A percentile compares a stretch with the other conserved stretches of the same genome.
Conservation (phyloP, 768 basidiomycete genomes). For the Lactarius pseudohatsudake region DNA sequence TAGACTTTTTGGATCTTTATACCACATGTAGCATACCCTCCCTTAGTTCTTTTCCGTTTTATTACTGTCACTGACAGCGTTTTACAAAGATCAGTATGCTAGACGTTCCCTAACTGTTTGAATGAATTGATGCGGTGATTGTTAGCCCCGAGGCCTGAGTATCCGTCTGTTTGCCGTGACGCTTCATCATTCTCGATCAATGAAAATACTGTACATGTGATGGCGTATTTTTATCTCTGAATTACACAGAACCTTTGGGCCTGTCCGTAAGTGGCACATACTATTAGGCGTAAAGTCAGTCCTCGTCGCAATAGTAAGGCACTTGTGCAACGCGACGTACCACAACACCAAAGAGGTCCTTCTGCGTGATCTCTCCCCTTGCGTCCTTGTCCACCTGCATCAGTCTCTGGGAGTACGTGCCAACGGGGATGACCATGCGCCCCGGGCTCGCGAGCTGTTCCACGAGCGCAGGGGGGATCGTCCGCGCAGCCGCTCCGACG, state of each 20-base stretch:
- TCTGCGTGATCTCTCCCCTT: slow-evolving; percentile 62
- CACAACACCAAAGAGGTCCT: slow-evolving; percentile 74
- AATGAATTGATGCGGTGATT: background rate
- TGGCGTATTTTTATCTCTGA: background rate
- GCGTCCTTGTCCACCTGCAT: slow-evolving; percentile 78
- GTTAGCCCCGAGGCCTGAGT: background rate
- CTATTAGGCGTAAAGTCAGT: slow-evolving; percentile 36
- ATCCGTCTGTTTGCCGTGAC: background rate
- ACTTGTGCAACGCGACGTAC: slow-evolving; percentile 45
- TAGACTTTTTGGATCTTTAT: slow-evolving; percentile 1
- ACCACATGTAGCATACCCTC: slow-evolving; percentile 18
- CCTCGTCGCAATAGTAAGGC: background rate
- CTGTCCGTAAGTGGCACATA: slow-evolving; percentile 71
- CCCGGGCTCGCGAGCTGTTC: slow-evolving; percentile 77
- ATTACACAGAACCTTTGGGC: background rate
- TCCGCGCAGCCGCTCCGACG: slow-evolving; percentile 89
- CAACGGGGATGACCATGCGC: slow-evolving; percentile 92
- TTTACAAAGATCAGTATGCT: background rate
- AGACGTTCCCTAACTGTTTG: background rate
- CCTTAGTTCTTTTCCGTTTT: background rate
- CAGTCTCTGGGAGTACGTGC: slow-evolving; percentile 55
- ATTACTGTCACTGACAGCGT: background rate
- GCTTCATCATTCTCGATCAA: background rate
- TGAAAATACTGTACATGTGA: background rate
- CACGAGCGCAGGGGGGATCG: slow-evolving; percentile 65